A percentile compares a stretch with the other conserved stretches of the same genome.
phyloP scores from a whole-genome alignment of 2,329 filamentous ascomycete species.

The Colletotrichum godetiae region DNA sequence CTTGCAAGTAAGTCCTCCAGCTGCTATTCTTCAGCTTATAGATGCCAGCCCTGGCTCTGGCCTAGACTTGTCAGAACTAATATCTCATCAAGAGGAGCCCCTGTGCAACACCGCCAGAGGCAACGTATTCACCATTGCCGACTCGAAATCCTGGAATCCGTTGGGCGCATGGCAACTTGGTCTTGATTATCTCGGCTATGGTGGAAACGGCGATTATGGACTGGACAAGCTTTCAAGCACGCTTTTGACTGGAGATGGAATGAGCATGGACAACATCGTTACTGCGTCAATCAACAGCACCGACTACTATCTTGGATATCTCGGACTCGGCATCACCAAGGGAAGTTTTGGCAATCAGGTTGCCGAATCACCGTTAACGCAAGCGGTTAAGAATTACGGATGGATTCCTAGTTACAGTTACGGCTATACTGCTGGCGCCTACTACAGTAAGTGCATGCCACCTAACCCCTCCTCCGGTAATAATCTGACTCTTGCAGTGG shows the following conservation, averaged over 20 bases:
- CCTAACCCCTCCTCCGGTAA: constrained; percentile 36
- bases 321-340: constrained; percentile 67
- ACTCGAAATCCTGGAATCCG: constrained; percentile 68
- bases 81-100: constrained; percentile 52
- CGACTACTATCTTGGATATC: constrained; percentile 63
- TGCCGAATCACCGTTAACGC: constrained; percentile 62
- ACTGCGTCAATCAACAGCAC: constrained; percentile 67
- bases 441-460: constrained; percentile 67
- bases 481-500: constrained; percentile 46
- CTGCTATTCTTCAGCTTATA: background rate
- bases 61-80: constrained; percentile 28
- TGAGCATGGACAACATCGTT: constrained; percentile 57
- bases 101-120: constrained; percentile 69
- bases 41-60: background rate
- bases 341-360: constrained; percentile 62
- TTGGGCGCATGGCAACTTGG: constrained; percentile 71
- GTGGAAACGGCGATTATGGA: constrained; percentile 74
- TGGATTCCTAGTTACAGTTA: constrained; percentile 79
- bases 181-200: constrained; percentile 66
- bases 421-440: constrained; percentile 81
- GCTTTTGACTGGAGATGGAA: constrained; percentile 48
- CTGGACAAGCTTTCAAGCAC: constrained; percentile 60
- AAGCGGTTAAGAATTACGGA: constrained; percentile 68
- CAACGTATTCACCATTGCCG: constrained; percentile 63
- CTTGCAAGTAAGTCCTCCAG: constrained; percentile 53